Conservation (phyloP, 202 grass and related monocot species). For the Bolboschoenoplectus hybrid region DNA sequence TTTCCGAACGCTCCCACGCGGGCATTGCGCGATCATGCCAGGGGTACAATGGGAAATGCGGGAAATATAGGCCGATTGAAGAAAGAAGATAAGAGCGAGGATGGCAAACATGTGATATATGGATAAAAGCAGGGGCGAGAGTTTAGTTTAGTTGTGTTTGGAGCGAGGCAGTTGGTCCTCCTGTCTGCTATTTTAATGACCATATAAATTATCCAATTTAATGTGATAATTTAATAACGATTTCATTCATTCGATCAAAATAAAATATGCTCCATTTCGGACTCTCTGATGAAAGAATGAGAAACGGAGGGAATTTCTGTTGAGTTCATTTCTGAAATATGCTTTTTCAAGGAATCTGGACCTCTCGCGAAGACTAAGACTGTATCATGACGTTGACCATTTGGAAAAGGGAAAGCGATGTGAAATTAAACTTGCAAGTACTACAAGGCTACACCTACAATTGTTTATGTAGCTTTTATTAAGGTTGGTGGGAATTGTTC, state of each 20-base stretch:
- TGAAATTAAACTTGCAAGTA: neutral
- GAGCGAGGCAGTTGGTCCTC: neutral
- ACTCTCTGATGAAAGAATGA: neutral
- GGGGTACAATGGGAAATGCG: too few relatives aligned
- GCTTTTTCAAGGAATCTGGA: neutral
- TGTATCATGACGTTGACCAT: neutral
- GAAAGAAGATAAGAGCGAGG: conserved; percentile 30
- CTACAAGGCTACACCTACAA: neutral
- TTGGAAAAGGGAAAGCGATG: neutral
- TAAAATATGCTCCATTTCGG: neutral
- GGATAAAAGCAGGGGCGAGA: neutral
- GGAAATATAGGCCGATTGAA: too few relatives aligned
- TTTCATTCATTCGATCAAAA: too few relatives aligned
- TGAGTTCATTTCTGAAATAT: neutral
- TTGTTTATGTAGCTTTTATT: neutral
- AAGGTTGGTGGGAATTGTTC: conserved; percentile 12
- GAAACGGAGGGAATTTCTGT: neutral
- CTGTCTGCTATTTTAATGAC: too few relatives aligned
- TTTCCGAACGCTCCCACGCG: neutral
- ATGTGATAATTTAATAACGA: too few relatives aligned
- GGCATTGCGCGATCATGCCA: too few relatives aligned
- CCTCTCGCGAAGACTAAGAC: neutral
- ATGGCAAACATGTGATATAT: conserved; percentile 28
- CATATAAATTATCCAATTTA: too few relatives aligned
- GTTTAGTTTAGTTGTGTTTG: neutral